Evolutionary conservation across 495 filamentous ascomycete species (phyloP).

Genomic region (Pseudoneurospora amorphoporcata): DNA sequence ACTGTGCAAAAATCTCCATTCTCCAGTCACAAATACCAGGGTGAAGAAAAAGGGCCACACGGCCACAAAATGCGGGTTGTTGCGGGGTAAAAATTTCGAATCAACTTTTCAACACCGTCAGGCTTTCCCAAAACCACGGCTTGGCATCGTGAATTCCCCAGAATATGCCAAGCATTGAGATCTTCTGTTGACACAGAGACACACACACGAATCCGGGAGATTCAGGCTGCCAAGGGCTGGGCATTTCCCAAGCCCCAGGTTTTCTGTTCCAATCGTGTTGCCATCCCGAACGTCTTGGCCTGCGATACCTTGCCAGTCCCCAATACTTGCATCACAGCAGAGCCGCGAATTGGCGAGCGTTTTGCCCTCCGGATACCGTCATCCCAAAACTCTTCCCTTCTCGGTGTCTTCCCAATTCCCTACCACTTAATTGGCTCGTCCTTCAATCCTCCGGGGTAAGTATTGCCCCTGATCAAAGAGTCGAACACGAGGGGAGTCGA

Average conservation of each 20-base stretch:
- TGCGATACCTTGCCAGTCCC: neutral
- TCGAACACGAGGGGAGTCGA: neutral
- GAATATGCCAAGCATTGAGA: constrained; percentile 6
- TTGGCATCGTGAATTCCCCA: constrained; percentile 4
- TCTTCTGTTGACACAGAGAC: neutral
- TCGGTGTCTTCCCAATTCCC: neutral
- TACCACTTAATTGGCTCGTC: neutral
- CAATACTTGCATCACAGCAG: neutral
- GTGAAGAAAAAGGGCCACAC: neutral
- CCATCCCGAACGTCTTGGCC: neutral
- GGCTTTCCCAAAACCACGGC: neutral
- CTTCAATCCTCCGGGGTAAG: neutral
- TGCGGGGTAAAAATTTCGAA: neutral
- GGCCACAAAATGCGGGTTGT: neutral
- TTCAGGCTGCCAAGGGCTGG: constrained; percentile 23
- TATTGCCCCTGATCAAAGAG: neutral
- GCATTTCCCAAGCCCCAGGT: constrained; percentile 13
- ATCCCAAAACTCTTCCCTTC: neutral
- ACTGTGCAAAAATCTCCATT: neutral
- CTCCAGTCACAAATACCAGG: neutral
- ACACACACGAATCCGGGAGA: constrained; percentile 13
- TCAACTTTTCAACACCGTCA: constrained; percentile 3
- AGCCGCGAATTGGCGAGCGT: neutral
- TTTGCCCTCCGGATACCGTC: neutral
- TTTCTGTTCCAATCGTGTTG: neutral